Conservation (phyloP, 371 early-diverging fungal genomes). For the Zychaea mexicana region DNA sequence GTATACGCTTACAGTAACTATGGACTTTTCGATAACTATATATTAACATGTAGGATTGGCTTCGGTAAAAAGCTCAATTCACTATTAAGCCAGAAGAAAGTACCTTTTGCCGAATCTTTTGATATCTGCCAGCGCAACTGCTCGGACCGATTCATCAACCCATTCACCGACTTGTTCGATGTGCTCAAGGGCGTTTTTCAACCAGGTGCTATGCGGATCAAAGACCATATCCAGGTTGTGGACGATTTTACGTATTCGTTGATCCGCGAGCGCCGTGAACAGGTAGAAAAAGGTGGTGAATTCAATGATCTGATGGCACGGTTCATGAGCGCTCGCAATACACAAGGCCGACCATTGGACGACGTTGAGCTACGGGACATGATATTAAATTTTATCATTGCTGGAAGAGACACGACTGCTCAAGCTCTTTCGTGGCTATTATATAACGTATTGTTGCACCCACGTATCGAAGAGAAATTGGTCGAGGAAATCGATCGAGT, state of each 20-base stretch:
- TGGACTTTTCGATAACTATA: too few relatives aligned
- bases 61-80: slow-evolving; percentile 47
- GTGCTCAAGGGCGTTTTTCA: slow-evolving; percentile 16
- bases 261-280: slow-evolving; percentile 39
- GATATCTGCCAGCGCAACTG: slow-evolving; percentile 48
- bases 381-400: slow-evolving; percentile 72
- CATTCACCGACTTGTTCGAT: slow-evolving; percentile 30
- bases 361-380: slow-evolving; percentile 62
- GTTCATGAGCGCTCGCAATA: slow-evolving; percentile 60
- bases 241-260: slow-evolving; percentile 50
- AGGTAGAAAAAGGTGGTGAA: slow-evolving; percentile 14
- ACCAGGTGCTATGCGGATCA: slow-evolving; percentile 27
- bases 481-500: slow-evolving; percentile 53
- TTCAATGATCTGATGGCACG: slow-evolving; percentile 59
- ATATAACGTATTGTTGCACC: slow-evolving; percentile 51
- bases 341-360: slow-evolving; percentile 46
- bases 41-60: slow-evolving; percentile 31
- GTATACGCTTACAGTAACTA: too few relatives aligned
- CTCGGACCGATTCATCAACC: slow-evolving; percentile 46
- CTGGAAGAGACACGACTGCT: slow-evolving; percentile 71
- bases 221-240: slow-evolving; percentile 37
- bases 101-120: slow-evolving; percentile 60
- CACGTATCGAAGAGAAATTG: slow-evolving; percentile 53
- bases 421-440: slow-evolving; percentile 74
- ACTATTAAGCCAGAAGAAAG: slow-evolving; percentile 24